Conservation (phyloP, 345 rosid species). For the Limnanthes douglasii region DNA sequence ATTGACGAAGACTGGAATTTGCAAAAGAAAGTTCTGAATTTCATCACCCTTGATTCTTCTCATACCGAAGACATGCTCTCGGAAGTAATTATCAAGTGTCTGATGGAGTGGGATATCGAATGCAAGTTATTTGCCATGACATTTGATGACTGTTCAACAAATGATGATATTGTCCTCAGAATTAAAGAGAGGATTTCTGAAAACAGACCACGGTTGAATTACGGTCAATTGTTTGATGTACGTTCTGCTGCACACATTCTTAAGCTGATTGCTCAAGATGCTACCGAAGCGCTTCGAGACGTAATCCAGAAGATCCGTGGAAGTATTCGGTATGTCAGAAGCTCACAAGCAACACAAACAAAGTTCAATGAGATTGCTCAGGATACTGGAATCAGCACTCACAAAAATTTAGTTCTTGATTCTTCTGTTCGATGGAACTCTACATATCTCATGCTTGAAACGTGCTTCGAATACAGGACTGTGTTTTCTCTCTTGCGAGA, state of each 20-base stretch:
- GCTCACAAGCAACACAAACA: conserved; percentile 44
- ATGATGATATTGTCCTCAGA: conserved; percentile 50
- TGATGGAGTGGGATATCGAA: conserved; percentile 80
- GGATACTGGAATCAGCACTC: conserved; percentile 39
- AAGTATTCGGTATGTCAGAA: conserved; percentile 61
- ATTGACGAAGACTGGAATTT: conserved; percentile 81
- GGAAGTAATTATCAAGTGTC: conserved; percentile 55
- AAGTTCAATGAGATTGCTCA: conserved; percentile 65
- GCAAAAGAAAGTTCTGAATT: conserved; percentile 68
- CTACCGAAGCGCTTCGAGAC: conserved; percentile 38
- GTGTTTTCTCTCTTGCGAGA: conserved; percentile 55
- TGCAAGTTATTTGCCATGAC: conserved; percentile 77
- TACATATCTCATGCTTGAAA: conserved; percentile 69
- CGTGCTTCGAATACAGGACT: conserved; percentile 46
- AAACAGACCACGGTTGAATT: conserved; percentile 37
- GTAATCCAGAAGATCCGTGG: conserved; percentile 62
- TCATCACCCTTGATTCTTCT: conserved; percentile 62
- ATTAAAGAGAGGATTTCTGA: conserved; percentile 50
- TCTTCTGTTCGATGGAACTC: conserved; percentile 51
- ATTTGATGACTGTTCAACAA: conserved; percentile 44
- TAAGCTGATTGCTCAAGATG: conserved; percentile 48
- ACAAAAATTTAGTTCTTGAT: conserved; percentile 49
- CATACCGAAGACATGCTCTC: conserved; percentile 80
- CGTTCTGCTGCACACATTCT: conserved; percentile 62
- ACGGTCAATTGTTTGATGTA: conserved; percentile 59